Percentiles rank a stretch among this genome's conserved stretches.
Conservation (phyloP, 306 rosid species). For the Calophaca sinica region DNA sequence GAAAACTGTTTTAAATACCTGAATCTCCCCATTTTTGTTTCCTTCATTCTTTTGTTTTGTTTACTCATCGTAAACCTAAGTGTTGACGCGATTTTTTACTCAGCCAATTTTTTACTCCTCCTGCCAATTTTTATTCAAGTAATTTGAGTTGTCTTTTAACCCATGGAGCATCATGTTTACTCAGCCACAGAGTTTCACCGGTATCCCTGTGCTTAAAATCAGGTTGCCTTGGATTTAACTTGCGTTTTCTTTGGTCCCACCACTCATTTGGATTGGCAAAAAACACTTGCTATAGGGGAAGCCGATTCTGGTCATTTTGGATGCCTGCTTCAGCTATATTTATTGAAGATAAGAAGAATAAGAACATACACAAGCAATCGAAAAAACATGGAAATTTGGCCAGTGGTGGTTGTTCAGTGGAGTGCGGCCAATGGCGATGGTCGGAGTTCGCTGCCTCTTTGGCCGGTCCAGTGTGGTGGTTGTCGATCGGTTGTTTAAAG, state of each 20-base stretch:
- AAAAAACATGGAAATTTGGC: conserved; percentile 37
- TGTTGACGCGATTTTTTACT: conserved; percentile 50
- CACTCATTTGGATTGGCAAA: conserved; percentile 78
- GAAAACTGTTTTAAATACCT: too few relatives aligned
- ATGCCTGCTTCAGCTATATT: conserved; percentile 46
- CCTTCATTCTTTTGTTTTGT: too few relatives aligned
- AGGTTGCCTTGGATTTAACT: conserved; percentile 58
- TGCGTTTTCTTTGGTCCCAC: conserved; percentile 79
- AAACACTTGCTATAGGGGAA: conserved; percentile 84
- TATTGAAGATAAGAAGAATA: conserved; percentile 23
- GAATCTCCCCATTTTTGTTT: too few relatives aligned
- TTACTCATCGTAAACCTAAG: conserved; percentile 71
- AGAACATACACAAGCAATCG: conserved; percentile 20
- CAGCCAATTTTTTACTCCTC: conserved; percentile 36
- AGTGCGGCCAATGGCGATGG: too few relatives aligned
- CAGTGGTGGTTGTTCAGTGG: too few relatives aligned
- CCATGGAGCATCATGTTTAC: conserved; percentile 79
- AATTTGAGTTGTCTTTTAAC: conserved; percentile 69
- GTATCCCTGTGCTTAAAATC: conserved; percentile 83
- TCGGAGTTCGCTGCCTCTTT: too few relatives aligned
- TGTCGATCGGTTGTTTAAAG: too few relatives aligned
- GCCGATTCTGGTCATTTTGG: conserved; percentile 51
- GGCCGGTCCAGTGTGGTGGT: too few relatives aligned
- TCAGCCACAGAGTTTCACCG: conserved; percentile 76
- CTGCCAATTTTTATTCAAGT: conserved; percentile 53